phyloP scores from a whole-genome alignment of 306 rosid genomes.

The Herpetospermum pedunculosum region DNA sequence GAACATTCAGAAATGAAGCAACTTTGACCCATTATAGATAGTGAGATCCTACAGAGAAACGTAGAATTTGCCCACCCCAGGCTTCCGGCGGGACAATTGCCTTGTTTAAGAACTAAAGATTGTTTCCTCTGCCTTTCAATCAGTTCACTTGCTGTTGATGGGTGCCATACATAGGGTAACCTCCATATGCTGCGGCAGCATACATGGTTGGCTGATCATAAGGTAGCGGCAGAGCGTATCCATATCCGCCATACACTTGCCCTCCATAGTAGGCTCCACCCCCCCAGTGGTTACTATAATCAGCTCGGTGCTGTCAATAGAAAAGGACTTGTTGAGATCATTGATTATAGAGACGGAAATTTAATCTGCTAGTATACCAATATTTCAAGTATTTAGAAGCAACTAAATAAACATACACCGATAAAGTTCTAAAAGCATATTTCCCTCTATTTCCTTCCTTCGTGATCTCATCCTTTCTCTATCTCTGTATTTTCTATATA shows the following conservation, averaged over 20 bases:
- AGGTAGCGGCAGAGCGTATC: constrained; percentile 66
- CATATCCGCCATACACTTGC: constrained; percentile 73
- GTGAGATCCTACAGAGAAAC: constrained; percentile 3
- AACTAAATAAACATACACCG: neutral
- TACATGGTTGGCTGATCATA: constrained; percentile 82
- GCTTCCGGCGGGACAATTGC: constrained; percentile 1
- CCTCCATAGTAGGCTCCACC: constrained; percentile 64
- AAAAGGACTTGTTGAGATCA: neutral
- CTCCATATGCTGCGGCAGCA: constrained; percentile 54
- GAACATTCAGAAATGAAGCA: constrained; percentile 3
- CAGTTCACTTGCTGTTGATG: constrained; percentile 93
- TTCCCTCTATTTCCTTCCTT: neutral
- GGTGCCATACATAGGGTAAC: constrained; percentile 73
- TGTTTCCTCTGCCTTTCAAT: constrained; percentile 10
- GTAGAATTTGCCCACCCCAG: constrained; percentile 4
- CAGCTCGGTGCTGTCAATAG: constrained; percentile 42
- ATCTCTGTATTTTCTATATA: neutral
- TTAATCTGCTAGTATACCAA: neutral
- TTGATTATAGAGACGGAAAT: neutral
- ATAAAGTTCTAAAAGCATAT: neutral
- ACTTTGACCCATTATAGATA: neutral
- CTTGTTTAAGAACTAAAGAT: neutral
- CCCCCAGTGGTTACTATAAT: constrained; percentile 61
- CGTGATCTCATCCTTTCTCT: no score
- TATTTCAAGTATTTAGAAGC: neutral